phyloP scores from a whole-genome alignment of 2,329 filamentous ascomycete species.

The Teratosphaeria zuluensis region DNA sequence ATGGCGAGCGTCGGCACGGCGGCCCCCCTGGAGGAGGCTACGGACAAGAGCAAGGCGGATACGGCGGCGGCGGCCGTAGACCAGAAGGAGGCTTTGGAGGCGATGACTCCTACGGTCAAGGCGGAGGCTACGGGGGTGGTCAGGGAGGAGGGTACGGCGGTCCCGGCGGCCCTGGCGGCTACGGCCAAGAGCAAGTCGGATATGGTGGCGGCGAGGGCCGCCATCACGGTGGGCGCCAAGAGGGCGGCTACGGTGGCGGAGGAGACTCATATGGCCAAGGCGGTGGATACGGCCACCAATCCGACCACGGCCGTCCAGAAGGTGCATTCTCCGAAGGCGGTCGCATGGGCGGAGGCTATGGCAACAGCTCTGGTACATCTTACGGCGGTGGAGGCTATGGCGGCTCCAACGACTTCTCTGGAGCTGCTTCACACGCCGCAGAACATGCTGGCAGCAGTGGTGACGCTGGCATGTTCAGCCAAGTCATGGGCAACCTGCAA shows the following conservation, averaged over 20 bases:
- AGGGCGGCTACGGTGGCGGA: constrained; percentile 7
- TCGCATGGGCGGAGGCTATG: constrained; percentile 21
- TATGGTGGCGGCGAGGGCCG: constrained; percentile 11
- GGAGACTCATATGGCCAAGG: constrained; percentile 9
- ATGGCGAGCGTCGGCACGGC: constrained; percentile 3
- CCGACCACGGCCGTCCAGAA: constrained; percentile 19
- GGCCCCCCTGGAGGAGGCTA: constrained; percentile 8
- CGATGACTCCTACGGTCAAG: constrained; percentile 7
- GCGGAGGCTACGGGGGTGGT: constrained; percentile 11
- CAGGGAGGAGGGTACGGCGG: constrained; percentile 1
- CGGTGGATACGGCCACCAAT: constrained; percentile 21
- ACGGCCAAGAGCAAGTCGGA: constrained; percentile 4
- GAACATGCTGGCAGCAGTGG: constrained; percentile 44
- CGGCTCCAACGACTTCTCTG: constrained; percentile 42
- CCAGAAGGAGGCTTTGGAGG: constrained; percentile 9
- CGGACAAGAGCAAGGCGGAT: constrained; percentile 10
- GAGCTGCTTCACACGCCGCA: constrained; percentile 46
- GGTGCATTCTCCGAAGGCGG: constrained; percentile 20
- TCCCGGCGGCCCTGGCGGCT: constrained; percentile 4
- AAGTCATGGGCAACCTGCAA: constrained; percentile 45
- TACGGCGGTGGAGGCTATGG: constrained; percentile 32
- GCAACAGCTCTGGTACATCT: constrained; percentile 30
- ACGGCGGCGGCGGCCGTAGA: constrained; percentile 6
- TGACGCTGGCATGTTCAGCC: constrained; percentile 45
- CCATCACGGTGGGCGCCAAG: constrained; percentile 10